phyloP scores from a whole-genome alignment of 306 rosid species.

The Macrotyloma uniflorum region DNA sequence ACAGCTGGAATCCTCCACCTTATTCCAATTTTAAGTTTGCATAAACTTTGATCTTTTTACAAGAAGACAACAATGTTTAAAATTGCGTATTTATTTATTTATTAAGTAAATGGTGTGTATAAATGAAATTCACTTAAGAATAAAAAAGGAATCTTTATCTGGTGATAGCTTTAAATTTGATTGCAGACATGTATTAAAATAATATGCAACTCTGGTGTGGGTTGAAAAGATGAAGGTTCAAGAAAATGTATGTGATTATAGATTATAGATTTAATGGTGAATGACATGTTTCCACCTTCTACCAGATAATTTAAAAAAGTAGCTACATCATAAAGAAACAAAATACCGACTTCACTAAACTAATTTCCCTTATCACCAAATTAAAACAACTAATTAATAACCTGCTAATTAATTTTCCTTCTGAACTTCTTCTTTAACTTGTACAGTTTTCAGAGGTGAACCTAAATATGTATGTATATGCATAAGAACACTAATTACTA shows the following conservation, averaged over 20 bases:
- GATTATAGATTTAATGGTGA: neutral
- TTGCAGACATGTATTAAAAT: too few relatives aligned
- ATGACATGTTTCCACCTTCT: slow-evolving; percentile 17
- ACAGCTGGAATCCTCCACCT: slow-evolving; percentile 4
- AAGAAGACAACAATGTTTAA: too few relatives aligned
- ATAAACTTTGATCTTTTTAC: too few relatives aligned
- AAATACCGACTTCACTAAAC: slow-evolving; percentile 8
- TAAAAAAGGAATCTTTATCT: too few relatives aligned
- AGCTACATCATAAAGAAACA: neutral
- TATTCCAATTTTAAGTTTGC: neutral
- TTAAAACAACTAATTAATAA: too few relatives aligned
- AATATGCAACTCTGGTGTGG: neutral
- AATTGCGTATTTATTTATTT: too few relatives aligned
- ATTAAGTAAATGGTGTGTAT: too few relatives aligned
- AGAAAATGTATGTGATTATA: neutral
- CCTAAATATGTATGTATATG: neutral
- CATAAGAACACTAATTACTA: neutral
- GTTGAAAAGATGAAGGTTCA: neutral
- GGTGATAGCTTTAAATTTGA: too few relatives aligned
- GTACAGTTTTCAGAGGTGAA: neutral
- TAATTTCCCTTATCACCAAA: neutral
- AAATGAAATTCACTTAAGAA: too few relatives aligned
- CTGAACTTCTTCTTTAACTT: neutral
- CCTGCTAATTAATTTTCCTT: neutral
- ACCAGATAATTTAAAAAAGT: neutral